Evolutionary conservation across 2,329 filamentous ascomycete species (phyloP).

Genomic region (Pseudogymnoascus sp.): DNA sequence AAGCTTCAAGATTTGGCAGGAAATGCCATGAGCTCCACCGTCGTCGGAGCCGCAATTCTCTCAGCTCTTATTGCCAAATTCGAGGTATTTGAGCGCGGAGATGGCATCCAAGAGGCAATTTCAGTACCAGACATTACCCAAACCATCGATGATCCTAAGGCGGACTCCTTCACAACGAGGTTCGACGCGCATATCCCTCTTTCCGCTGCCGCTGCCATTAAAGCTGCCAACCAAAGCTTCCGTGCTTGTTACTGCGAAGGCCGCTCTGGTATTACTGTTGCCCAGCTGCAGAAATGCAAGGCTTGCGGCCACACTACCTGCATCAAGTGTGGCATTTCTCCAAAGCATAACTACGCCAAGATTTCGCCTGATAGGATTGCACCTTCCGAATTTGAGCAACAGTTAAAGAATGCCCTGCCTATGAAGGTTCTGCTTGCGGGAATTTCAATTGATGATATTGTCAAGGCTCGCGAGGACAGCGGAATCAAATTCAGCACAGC

Average conservation of each 20-base stretch:
- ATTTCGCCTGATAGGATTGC: conserved; percentile 24
- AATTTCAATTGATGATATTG: conserved; percentile 23
- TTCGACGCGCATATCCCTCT: conserved; percentile 12
- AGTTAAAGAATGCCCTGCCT: conserved; percentile 36
- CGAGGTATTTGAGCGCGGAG: conserved; percentile 10
- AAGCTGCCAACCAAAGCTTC: conserved; percentile 27
- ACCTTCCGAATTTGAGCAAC: conserved; percentile 37
- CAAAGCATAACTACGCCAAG: conserved; percentile 30
- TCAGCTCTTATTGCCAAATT: conserved; percentile 42
- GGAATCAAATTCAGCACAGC: conserved; percentile 15
- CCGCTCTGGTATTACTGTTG: conserved; percentile 30
- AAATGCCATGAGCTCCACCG: conserved; percentile 71
- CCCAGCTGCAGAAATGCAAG: conserved; percentile 38
- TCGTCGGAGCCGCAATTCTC: conserved; percentile 57
- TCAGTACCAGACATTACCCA: not conserved
- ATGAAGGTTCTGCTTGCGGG: conserved; percentile 32
- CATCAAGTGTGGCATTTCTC: conserved; percentile 44
- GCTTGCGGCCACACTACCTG: conserved; percentile 49
- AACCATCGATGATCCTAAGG: not conserved
- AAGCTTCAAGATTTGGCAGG: conserved; percentile 64
- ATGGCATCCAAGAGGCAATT: not conserved
- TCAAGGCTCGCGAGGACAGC: conserved; percentile 15
- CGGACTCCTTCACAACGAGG: not conserved
- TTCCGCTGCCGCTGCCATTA: conserved; percentile 14
- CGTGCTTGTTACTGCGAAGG: conserved; percentile 53